A percentile compares a stretch with the other conserved stretches of the same genome.
These are phyloP conservation scores for Cystofilobasidium capitatum DNA, from an alignment of 768 basidiomycete species.

Conservation along the genomic window DNA sequence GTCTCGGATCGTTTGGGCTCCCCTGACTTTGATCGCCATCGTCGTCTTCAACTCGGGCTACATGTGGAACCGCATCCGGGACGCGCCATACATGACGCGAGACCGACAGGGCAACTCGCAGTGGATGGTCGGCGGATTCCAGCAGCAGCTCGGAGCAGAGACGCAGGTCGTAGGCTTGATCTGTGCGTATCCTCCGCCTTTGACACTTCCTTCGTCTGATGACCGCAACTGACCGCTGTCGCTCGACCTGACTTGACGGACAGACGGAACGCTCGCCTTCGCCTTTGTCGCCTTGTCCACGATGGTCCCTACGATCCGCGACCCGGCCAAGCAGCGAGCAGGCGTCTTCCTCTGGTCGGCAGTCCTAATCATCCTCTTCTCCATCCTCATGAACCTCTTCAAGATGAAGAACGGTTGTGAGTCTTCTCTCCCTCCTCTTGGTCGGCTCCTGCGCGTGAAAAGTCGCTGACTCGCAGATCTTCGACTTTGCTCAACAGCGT, in stretches of 20 bases:
- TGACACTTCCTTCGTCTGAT: neutral
- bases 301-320: slow-evolving; percentile 56
- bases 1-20: slow-evolving; percentile 39
- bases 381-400: slow-evolving; percentile 75
- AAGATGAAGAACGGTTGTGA: slow-evolving; percentile 79
- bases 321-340: slow-evolving; percentile 61
- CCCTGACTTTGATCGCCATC: slow-evolving; percentile 53
- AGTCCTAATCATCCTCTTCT: slow-evolving; percentile 74
- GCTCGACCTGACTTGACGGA: neutral
- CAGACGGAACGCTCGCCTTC: slow-evolving; percentile 73
- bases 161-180: slow-evolving; percentile 73
- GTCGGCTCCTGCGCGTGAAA: slow-evolving; percentile 11
- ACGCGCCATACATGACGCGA: slow-evolving; percentile 55
- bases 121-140: slow-evolving; percentile 82
- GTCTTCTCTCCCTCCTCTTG: slow-evolving; percentile 28
- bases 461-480: neutral
- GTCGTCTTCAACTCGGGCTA: slow-evolving; percentile 80
- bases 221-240: neutral
- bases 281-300: slow-evolving; percentile 68
- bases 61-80: slow-evolving; percentile 94
- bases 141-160: slow-evolving; percentile 86
- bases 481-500: slow-evolving; percentile 24
- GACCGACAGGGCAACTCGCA: slow-evolving; percentile 42
- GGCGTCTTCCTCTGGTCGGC: slow-evolving; percentile 84
- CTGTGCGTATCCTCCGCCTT: slow-evolving; percentile 51